These are phyloP conservation scores for Bothriochloa decipiens DNA, from an alignment of 176 grass and related monocot genomes.

Conservation along the genomic window DNA sequence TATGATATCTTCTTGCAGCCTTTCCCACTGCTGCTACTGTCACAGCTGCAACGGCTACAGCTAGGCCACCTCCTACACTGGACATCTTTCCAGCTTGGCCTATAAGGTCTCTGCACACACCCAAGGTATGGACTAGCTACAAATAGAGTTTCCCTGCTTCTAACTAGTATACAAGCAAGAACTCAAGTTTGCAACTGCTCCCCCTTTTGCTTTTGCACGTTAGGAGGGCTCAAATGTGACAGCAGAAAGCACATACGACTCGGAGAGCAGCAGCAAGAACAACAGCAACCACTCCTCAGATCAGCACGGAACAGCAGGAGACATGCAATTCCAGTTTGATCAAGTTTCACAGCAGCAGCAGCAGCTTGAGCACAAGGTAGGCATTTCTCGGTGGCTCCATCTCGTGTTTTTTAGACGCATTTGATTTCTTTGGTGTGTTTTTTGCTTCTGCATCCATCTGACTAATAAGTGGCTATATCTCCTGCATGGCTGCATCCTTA, in stretches of 20 bases:
- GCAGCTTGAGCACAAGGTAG: conserved; percentile 45
- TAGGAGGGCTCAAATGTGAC: conserved; percentile 52
- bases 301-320: conserved; percentile 27
- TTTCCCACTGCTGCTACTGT: conserved; percentile 44
- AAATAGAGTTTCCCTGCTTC: neutral
- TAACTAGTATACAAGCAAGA: neutral
- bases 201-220: conserved; percentile 17
- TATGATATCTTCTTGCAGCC: conserved; percentile 65
- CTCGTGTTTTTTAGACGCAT: neutral
- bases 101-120: conserved; percentile 62
- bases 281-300: conserved; percentile 43
- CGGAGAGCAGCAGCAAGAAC: conserved; percentile 65
- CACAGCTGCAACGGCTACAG: conserved; percentile 33
- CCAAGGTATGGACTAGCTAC: conserved; percentile 57
- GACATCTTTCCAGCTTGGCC: conserved; percentile 89
- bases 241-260: conserved; percentile 46
- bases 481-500: neutral
- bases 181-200: conserved; percentile 9
- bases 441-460: conserved; percentile 30
- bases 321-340: conserved; percentile 42
- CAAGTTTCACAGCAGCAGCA: conserved; percentile 46
- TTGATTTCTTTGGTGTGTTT: conserved; percentile 31
- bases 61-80: conserved; percentile 71
- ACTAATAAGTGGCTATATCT: neutral
- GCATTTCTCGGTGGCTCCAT: neutral